Evolutionary conservation across 139 green algal species (phyloP).

Genomic region (Zygnema cylindricum): DNA sequence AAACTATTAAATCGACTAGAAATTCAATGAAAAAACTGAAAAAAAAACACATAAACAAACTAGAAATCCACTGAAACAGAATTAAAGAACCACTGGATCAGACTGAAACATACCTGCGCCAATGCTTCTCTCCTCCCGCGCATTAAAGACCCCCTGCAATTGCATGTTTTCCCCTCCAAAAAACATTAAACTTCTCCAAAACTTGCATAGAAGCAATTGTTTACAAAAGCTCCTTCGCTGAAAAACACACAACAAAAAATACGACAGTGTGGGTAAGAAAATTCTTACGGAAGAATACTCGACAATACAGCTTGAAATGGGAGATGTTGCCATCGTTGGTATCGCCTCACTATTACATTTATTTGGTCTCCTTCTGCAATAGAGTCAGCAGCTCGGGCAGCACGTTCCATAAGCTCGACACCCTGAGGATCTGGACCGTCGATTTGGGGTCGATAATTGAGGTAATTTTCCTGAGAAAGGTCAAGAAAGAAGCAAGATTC

Average conservation of each 20-base stretch:
- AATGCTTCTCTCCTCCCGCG: slow-evolving; percentile 73
- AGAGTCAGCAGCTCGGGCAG: slow-evolving; percentile 86
- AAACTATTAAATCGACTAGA: no score
- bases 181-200: no score
- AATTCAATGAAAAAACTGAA: no score
- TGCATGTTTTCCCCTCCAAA: neutral
- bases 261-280: neutral
- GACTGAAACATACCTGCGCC: slow-evolving; percentile 1
- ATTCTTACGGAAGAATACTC: slow-evolving; percentile 72
- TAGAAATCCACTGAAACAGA: neutral
- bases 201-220: no score
- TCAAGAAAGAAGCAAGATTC: neutral
- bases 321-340: slow-evolving; percentile 80
- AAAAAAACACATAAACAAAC: no score
- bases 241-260: no score
- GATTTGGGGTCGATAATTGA: slow-evolving; percentile 79
- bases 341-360: slow-evolving; percentile 72
- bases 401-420: slow-evolving; percentile 68
- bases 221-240: no score
- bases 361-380: slow-evolving; percentile 87
- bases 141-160: slow-evolving; percentile 72
- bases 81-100: neutral
- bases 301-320: slow-evolving; percentile 75
- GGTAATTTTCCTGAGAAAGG: slow-evolving; percentile 90
- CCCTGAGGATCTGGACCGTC: slow-evolving; percentile 66